These are phyloP conservation scores for Aspergillus carlsbadensis DNA, from an alignment of 495 filamentous ascomycete species.

Conservation along the genomic window DNA sequence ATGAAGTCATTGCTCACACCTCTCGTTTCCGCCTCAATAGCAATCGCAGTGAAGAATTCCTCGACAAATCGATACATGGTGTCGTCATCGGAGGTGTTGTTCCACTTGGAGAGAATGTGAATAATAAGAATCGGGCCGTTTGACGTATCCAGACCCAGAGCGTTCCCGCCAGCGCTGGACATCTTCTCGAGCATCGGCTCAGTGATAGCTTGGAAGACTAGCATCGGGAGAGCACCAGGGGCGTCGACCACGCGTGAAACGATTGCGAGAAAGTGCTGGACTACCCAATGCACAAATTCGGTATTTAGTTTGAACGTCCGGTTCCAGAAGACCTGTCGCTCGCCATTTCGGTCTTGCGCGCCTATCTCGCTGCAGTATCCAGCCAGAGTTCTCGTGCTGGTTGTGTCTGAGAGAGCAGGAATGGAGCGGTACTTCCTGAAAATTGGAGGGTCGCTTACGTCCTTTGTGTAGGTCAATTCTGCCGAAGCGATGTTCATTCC, in stretches of 20 bases:
- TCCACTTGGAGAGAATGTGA: conserved; percentile 38
- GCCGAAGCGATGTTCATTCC: conserved; percentile 31
- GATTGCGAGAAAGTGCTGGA: conserved; percentile 37
- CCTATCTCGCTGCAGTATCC: conserved; percentile 46
- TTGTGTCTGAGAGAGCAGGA: conserved; percentile 32
- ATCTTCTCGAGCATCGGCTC: conserved; percentile 37
- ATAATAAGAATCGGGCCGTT: conserved; percentile 38
- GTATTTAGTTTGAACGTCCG: conserved; percentile 37
- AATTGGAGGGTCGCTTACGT: conserved; percentile 38
- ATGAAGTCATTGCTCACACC: conserved; percentile 51
- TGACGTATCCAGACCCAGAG: conserved; percentile 46
- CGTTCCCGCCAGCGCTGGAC: conserved; percentile 48
- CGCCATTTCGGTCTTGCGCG: conserved; percentile 36
- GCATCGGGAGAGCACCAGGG: conserved; percentile 38
- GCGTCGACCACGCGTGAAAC: conserved; percentile 33
- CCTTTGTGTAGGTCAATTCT: conserved; percentile 41
- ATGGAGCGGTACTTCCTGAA: conserved; percentile 43
- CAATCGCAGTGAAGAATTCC: conserved; percentile 18
- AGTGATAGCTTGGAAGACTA: conserved; percentile 50
- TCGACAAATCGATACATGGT: conserved; percentile 21
- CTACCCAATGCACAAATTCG: conserved; percentile 31
- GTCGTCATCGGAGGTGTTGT: conserved; percentile 30
- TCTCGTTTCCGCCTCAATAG: conserved; percentile 38
- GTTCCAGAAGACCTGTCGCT: conserved; percentile 45
- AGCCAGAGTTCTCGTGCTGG: conserved; percentile 42